Evolutionary conservation across 129 eudicot species (phyloP).

Genomic region (Solidago caesia): DNA sequence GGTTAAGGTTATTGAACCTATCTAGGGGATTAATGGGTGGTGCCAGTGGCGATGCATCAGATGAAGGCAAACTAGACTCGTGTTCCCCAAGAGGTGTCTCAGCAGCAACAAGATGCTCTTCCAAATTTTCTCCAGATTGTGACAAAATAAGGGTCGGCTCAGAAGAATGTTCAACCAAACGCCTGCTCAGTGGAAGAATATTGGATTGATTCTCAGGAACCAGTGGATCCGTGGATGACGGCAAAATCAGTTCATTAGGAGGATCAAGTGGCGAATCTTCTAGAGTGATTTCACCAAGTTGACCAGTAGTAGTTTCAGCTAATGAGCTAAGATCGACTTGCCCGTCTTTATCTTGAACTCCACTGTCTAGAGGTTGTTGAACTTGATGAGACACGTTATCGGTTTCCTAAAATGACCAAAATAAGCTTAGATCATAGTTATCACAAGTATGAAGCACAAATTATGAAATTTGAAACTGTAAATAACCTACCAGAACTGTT

Average conservation of each 20-base stretch:
- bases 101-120: conserved; percentile 1
- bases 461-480: background rate
- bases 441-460: background rate
- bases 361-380: conserved; percentile 10
- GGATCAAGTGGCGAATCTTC: conserved; percentile 14
- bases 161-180: conserved; percentile 5
- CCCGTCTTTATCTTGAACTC: conserved; percentile 30
- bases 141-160: background rate
- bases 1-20: conserved; percentile 21
- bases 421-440: background rate
- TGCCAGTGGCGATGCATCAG: conserved; percentile 15
- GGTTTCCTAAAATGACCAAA: conserved; percentile 33
- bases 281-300: conserved; percentile 16
- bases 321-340: conserved; percentile 14
- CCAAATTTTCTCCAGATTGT: conserved; percentile 11
- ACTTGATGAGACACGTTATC: conserved; percentile 19
- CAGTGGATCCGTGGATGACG: background rate
- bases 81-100: conserved; percentile 13
- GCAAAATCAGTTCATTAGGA: conserved; percentile 24
- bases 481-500: conserved; percentile 20
- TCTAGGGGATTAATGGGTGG: conserved; percentile 21
- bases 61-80: conserved; percentile 5
- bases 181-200: background rate
- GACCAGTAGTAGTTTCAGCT: conserved; percentile 22
- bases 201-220: conserved; percentile 29